Conservation (phyloP, 148 eudicot genomes). For the Diospyros lotus region DNA sequence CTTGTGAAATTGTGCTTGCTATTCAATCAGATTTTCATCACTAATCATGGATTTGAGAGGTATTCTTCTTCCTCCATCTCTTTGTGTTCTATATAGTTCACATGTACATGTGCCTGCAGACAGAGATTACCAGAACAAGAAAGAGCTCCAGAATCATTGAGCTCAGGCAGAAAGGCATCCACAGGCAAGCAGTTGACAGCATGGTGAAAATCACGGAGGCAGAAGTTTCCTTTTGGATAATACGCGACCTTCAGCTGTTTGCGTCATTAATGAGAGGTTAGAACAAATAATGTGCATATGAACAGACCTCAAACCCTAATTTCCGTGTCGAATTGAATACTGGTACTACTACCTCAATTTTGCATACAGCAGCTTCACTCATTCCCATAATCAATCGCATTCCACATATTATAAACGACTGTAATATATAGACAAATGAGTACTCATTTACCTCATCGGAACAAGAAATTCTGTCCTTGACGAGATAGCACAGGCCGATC, state of each 20-base stretch:
- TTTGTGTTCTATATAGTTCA: neutral
- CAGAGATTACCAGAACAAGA: constrained; percentile 31
- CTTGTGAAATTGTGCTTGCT: no score
- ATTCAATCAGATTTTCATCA: no score
- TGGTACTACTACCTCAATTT: neutral
- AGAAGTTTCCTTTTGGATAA: constrained; percentile 60
- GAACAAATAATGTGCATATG: neutral
- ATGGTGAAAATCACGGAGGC: constrained; percentile 68
- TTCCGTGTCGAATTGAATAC: neutral
- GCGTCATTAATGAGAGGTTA: neutral
- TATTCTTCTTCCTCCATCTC: no score
- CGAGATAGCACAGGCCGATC: constrained; percentile 61
- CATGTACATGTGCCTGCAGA: no score
- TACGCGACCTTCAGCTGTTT: constrained; percentile 64
- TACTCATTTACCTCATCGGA: constrained; percentile 41
- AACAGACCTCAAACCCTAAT: neutral
- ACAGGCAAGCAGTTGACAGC: constrained; percentile 63
- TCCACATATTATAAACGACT: neutral
- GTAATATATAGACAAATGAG: neutral
- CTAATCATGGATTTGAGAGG: no score
- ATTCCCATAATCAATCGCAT: neutral
- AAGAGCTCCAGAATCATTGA: constrained; percentile 35
- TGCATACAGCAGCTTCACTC: neutral
- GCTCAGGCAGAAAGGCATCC: constrained; percentile 48
- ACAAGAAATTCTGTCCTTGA: constrained; percentile 31